Conservation (phyloP, 495 filamentous ascomycete species). For the Penicillium silybi region DNA sequence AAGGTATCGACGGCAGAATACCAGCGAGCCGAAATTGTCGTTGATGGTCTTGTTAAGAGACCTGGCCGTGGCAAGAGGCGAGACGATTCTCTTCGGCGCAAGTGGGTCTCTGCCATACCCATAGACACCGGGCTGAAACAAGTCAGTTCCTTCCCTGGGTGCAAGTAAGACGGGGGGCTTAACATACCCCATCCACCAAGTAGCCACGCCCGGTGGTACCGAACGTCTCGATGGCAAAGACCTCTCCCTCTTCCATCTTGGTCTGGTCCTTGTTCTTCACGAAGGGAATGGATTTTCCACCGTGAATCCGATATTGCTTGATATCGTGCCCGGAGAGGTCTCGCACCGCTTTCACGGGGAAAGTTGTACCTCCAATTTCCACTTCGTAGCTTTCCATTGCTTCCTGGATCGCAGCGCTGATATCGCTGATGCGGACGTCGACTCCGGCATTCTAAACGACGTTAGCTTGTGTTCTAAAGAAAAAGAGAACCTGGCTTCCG, state of each 20-base stretch:
- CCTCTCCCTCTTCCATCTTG: conserved; percentile 65
- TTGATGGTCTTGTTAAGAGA: conserved; percentile 57
- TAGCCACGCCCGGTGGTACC: conserved; percentile 55
- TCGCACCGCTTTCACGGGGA: conserved; percentile 57
- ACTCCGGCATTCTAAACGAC: conserved; percentile 50
- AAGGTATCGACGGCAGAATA: conserved; percentile 60
- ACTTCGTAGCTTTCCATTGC: conserved; percentile 66
- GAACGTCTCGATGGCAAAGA: conserved; percentile 65
- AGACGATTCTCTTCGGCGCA: conserved; percentile 45
- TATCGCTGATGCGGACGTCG: conserved; percentile 57
- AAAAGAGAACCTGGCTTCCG: not conserved
- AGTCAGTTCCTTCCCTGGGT: conserved; percentile 11
- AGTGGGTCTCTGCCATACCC: conserved; percentile 50
- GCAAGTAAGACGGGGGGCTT: not conserved
- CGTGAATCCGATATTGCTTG: conserved; percentile 55
- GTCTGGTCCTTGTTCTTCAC: conserved; percentile 54
- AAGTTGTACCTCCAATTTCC: conserved; percentile 51
- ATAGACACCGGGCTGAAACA: conserved; percentile 31
- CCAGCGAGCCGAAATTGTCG: conserved; percentile 61
- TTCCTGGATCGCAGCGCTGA: conserved; percentile 61
- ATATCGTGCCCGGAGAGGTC: conserved; percentile 59
- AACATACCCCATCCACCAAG: conserved; percentile 39
- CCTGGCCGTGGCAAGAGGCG: conserved; percentile 54
- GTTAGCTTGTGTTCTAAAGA: not conserved
- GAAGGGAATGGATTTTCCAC: conserved; percentile 59